Conservation (phyloP, 345 rosid species). For the Cardamine resedifolia region DNA sequence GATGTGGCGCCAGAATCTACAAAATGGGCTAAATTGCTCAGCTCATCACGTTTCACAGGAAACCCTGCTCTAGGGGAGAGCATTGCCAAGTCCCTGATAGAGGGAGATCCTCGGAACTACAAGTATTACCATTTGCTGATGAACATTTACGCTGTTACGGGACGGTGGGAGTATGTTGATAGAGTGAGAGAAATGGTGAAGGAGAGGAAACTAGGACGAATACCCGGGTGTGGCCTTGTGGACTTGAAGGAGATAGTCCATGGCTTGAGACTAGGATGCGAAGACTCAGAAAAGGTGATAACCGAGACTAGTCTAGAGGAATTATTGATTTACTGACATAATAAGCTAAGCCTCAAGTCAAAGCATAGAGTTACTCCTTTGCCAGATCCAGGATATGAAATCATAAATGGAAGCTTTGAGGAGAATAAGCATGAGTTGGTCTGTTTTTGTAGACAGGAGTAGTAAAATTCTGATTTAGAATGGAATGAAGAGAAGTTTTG, state of each 20-base stretch:
- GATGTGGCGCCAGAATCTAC: slow-evolving; percentile 46
- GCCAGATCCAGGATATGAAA: slow-evolving; percentile 18
- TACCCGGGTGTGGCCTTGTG: slow-evolving; percentile 58
- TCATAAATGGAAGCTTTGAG: background rate
- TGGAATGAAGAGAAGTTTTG: slow-evolving; percentile 5
- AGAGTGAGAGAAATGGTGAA: slow-evolving; percentile 51
- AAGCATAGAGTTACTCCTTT: background rate
- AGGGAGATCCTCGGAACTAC: slow-evolving; percentile 55
- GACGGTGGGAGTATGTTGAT: slow-evolving; percentile 57
- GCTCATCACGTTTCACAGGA: slow-evolving; percentile 51
- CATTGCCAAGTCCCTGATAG: slow-evolving; percentile 51
- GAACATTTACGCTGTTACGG: slow-evolving; percentile 59
- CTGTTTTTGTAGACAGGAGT: slow-evolving; percentile 26
- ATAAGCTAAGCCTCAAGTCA: background rate
- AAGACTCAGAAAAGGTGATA: slow-evolving; percentile 17
- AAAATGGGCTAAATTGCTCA: slow-evolving; percentile 56
- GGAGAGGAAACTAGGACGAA: slow-evolving; percentile 43
- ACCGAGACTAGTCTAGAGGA: slow-evolving; percentile 27
- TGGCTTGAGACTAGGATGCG: slow-evolving; percentile 15
- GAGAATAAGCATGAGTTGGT: background rate
- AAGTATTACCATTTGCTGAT: slow-evolving; percentile 53
- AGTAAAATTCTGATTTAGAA: slow-evolving; percentile 8
- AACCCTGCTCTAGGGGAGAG: slow-evolving; percentile 47
- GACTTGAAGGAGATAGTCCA: slow-evolving; percentile 69
- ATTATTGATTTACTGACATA: slow-evolving; percentile 23